Conservation (phyloP, 495 filamentous ascomycete species). For the Xylaria longipes region DNA sequence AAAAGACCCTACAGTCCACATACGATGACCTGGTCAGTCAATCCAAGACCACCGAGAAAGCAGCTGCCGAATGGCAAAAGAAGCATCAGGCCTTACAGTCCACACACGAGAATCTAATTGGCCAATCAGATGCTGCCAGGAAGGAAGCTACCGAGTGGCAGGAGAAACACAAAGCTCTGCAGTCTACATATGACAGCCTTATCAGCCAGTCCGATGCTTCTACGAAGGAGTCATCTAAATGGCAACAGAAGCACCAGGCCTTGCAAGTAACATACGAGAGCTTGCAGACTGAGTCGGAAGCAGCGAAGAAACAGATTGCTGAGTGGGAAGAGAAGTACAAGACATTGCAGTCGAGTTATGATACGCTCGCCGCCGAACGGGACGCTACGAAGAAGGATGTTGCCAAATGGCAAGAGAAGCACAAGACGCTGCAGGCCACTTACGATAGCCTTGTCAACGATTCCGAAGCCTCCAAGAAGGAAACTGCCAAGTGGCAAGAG, state of each 20-base stretch:
- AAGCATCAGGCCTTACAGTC: slow-evolving; percentile 23
- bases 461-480: neutral
- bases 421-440: slow-evolving; percentile 16
- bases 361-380: slow-evolving; percentile 4
- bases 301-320: slow-evolving; percentile 11
- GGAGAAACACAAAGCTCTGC: slow-evolving; percentile 21
- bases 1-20: slow-evolving; percentile 9
- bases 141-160: slow-evolving; percentile 21
- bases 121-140: slow-evolving; percentile 16
- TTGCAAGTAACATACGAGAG: slow-evolving; percentile 21
- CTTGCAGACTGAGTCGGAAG: slow-evolving; percentile 18
- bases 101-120: slow-evolving; percentile 11
- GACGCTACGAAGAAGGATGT: slow-evolving; percentile 23
- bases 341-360: slow-evolving; percentile 10
- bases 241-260: slow-evolving; percentile 21
- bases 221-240: slow-evolving; percentile 18
- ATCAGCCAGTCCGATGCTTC: slow-evolving; percentile 20
- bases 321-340: slow-evolving; percentile 25
- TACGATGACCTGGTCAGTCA: slow-evolving; percentile 13
- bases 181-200: slow-evolving; percentile 20
- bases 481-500: slow-evolving; percentile 14
- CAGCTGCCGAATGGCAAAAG: slow-evolving; percentile 21
- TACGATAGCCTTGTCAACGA: slow-evolving; percentile 14
- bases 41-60: slow-evolving; percentile 10
- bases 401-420: slow-evolving; percentile 22